Evolutionary conservation across 2,329 filamentous ascomycete genomes (phyloP), one percentile per base, ranked within the genome.

Genomic region (Stachybotrys echinatus): DNA sequence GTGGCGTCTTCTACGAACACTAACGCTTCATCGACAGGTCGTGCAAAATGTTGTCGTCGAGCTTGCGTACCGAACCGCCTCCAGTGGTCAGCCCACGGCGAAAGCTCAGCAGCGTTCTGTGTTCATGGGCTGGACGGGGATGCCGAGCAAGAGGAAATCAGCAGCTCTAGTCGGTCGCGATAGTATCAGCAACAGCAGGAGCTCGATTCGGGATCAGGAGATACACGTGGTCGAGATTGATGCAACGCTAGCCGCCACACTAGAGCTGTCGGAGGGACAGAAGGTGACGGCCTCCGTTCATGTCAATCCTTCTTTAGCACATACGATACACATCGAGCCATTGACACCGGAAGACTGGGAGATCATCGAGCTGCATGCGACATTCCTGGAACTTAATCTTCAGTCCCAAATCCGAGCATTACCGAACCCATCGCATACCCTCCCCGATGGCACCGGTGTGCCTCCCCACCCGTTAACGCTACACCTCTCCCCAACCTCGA

Each of bases 41-140:
- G 89, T 88, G 31, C 94, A 99, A 72, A 96, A 97, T 87, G 89
- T 97, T 59, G 81, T 97, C 54, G 87, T 99, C 66, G 94, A 99
- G 72, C 80, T 99, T 55, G 87, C 79, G 65, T 95, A 88, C 71
- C 62, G 78, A 40, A 66, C 76, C 39, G 73, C 78, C 20, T 66
- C 80, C 39, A 64, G 61, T 43, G 49, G 75, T 49, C 73, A 75
- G 56, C 62, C 73, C 22, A 73, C 75, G 59, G 62, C 74, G 38
- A 66, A 75, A 47, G 65, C 73, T 6, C 69, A 73, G 48, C 81
- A 83, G 58, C 81, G 79, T 61, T 95, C 89, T 45, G 77, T 95
- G 60, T 99, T 88, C 65, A 77, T 95, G 52, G 94, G 94, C 66
- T 99, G 94, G 94, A 96, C 94, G 12, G 94, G 94, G 59, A 95